These are phyloP conservation scores for Osmanthus fragrans DNA, from an alignment of 257 asterid genomes.

Conservation along the genomic window DNA sequence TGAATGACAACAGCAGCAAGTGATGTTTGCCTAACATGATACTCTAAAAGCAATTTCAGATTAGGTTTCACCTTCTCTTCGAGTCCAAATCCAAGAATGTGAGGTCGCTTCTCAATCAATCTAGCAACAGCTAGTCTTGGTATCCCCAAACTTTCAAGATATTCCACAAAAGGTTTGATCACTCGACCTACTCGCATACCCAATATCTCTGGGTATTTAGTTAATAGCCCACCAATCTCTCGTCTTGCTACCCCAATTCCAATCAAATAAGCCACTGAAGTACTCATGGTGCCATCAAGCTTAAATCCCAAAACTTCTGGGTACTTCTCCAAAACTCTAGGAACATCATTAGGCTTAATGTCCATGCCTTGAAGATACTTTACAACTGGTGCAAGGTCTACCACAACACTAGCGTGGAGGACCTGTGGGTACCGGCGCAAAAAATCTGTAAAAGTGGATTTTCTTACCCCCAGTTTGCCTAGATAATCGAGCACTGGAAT, in stretches of 20 bases:
- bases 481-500: conserved; percentile 94
- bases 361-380: conserved; percentile 97
- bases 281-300: conserved; percentile 98
- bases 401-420: conserved; percentile 94
- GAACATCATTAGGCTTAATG: conserved; percentile 79
- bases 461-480: conserved; percentile 83
- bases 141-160: conserved; percentile 74
- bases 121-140: conserved; percentile 79
- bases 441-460: conserved; percentile 76
- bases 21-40: conserved; percentile 56
- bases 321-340: conserved; percentile 78
- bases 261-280: conserved; percentile 95
- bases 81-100: conserved; percentile 85
- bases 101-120: conserved; percentile 79
- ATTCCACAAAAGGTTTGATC: conserved; percentile 89
- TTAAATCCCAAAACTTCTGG: conserved; percentile 93
- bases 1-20: conserved; percentile 76
- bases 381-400: conserved; percentile 91
- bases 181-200: conserved; percentile 98
- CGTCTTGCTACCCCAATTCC: conserved; percentile 95
- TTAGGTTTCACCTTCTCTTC: conserved; percentile 73
- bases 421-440: conserved; percentile 88
- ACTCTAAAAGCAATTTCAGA: conserved; percentile 58
- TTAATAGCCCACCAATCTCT: conserved; percentile 78
- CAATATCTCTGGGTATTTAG: conserved; percentile 80